phyloP scores from a whole-genome alignment of 2,329 filamentous ascomycete genomes.

The Botryotinia globosa region DNA sequence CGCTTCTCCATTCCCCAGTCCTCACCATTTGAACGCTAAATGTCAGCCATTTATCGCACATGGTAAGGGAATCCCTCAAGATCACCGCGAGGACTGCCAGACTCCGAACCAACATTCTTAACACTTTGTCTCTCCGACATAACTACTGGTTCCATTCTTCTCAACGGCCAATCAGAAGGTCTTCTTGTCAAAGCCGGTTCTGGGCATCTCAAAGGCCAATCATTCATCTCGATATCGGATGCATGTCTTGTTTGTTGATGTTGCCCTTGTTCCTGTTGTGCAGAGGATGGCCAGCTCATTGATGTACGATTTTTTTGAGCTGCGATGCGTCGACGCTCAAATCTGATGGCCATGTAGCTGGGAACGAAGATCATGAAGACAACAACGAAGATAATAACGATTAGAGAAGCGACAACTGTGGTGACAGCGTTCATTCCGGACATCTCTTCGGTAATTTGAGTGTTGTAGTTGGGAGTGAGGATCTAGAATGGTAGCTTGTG shows the following conservation, averaged over 20 bases:
- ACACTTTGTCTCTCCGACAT: neutral
- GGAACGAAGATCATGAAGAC: neutral
- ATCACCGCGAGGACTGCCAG: neutral
- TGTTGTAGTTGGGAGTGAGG: neutral
- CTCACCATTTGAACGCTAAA: neutral
- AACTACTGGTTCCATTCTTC: neutral
- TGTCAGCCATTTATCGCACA: neutral
- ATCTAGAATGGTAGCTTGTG: neutral
- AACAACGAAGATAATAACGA: neutral
- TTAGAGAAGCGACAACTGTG: neutral
- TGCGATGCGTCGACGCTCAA: neutral
- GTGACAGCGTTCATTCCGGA: no score
- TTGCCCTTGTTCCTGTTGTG: neutral
- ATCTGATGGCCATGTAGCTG: neutral
- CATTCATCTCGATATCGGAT: neutral
- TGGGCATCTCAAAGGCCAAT: neutral
- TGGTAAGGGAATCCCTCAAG: neutral
- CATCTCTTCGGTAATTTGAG: neutral
- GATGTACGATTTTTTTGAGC: neutral
- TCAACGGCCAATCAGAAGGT: neutral
- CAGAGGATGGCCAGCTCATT: neutral
- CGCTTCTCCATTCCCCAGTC: neutral
- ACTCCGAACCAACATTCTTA: neutral
- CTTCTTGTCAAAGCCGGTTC: neutral
- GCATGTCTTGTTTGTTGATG: neutral